Evolutionary conservation across 2,329 filamentous ascomycete genomes (phyloP), one percentile per base, ranked within the genome.

Genomic region (Fusarium pseudocircinatum): DNA sequence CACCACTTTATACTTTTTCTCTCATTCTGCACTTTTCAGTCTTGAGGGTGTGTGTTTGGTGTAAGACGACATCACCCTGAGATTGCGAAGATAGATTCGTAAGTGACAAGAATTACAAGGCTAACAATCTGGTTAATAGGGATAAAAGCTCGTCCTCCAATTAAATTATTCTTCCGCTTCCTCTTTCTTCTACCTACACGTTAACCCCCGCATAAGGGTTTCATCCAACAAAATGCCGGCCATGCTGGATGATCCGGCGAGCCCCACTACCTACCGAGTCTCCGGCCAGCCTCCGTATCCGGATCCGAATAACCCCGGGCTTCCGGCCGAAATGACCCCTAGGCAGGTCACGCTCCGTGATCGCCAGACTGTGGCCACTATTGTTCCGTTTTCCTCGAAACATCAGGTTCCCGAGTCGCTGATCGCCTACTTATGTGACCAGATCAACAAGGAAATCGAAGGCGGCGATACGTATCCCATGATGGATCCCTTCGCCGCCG

Each of bases 401-500:
- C 86, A 90, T 63, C 90, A 95, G 79, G 91, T 97, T n/a, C 95
- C 95, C 6, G 84, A 86, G 43, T 91, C 92, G 12, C 85, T 97
- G 65, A 85, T 96, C 40, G 87, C 87, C 43, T 96, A 97, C 79
- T 89, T 97, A 52, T 93, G 90, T 76, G 93, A 94, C 78, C 92
- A 96, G 83, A 88, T 97, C 77, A 96, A 95, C 81, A 92, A 93
- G 82, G 95, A 97, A 82, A 96, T 97, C 78, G 94, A 96, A 79
- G 93, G 94, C 82, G 95, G 95, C 63, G 94, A 97, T 81, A 97
- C 95, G 3, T 97, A 97, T 81, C 94, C 95, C 28, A 96, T 97
- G 93, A 90, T 92, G 77, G 91, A 95, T 59, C 86, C 91, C 24
- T 90, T 97, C 82, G 85, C 91, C 9, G 84, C 92, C n/a, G 90